phyloP scores from a whole-genome alignment of 2,329 filamentous ascomycete genomes.

The Fusarium neocosmosporiellum region DNA sequence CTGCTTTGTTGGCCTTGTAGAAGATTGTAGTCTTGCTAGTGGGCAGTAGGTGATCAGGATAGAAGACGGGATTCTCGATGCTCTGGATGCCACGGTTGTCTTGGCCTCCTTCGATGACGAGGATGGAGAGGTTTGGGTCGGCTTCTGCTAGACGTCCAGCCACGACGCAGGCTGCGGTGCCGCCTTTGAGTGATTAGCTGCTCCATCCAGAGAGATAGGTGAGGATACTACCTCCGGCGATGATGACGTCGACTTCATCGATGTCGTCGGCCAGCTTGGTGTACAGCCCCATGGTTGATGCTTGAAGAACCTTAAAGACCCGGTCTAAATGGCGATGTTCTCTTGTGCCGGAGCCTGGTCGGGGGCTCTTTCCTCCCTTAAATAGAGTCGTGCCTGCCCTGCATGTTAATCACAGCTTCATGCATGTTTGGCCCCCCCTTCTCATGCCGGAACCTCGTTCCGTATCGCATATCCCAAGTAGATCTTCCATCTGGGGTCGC shows the following conservation, averaged over 20 bases:
- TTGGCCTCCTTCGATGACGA: constrained; percentile 47
- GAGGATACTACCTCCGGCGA: constrained; percentile 28
- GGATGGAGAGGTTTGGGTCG: constrained; percentile 43
- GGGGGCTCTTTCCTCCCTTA: neutral
- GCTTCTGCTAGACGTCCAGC: constrained; percentile 46
- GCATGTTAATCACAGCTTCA: neutral
- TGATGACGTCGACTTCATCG: constrained; percentile 35
- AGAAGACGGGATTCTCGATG: constrained; percentile 45
- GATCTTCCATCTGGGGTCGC: neutral
- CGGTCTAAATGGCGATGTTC: neutral
- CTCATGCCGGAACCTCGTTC: neutral
- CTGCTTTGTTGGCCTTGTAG: constrained; percentile 42
- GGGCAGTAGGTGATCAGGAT: constrained; percentile 38
- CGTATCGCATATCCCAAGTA: neutral
- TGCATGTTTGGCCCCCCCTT: neutral
- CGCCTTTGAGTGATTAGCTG: constrained; percentile 42
- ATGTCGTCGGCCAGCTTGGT: constrained; percentile 35
- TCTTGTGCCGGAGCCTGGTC: neutral
- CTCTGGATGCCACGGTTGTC: constrained; percentile 43
- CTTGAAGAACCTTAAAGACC: neutral
- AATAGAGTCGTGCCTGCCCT: neutral
- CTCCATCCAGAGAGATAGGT: too few relatives aligned
- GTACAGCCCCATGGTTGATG: constrained; percentile 29
- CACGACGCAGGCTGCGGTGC: constrained; percentile 47
- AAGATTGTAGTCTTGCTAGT: constrained; percentile 40